Evolutionary conservation across 2,329 filamentous ascomycete genomes (phyloP), one percentile per base, ranked within the genome.

Genomic region (Juglanconis sp.): DNA sequence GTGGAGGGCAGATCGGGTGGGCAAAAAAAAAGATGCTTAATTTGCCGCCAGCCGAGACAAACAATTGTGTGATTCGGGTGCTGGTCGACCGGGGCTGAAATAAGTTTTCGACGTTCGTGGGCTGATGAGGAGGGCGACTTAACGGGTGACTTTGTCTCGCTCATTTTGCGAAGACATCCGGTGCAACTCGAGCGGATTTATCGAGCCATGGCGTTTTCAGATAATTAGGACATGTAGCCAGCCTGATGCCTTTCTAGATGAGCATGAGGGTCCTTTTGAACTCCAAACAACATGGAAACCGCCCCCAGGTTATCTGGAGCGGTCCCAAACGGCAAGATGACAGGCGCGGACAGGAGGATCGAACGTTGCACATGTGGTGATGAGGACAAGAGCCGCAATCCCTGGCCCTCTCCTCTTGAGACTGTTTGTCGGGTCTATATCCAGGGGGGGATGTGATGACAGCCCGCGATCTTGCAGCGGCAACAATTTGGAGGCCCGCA

Each of bases 11-110:
- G 7, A 44, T 49, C 34, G 36, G 32, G 40, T 49, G 35, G 31
- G 49, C 42, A 51, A 24, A 32, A 44, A 44, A 17, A 24, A 55
- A 38, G 46, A 59, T 44, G 57, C 57, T 59, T 56, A 50, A 49
- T 55, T 47, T 55, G 32, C 57, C 38, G 46, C 36, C 48, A 42
- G 35, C 57, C 57, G 57, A 49, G 36, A 35, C 38, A 44, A 31
- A 17, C 11, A 15, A 3, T 31, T 36, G 9, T 17, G 11, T 24
- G 11, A 34, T 10, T 5, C 11, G 3, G 11, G 38, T 32, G 32
- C 17, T 8, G 11, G 32, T 31, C n/a, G 44, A 2, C 24, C 46
- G 11, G 17, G 30, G 30, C 6, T 17, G 13, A 9, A 31, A 10
- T 46, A 10, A 42, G 5, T 15, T 13, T 11, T 15, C 30, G 11